Conservation (phyloP, 2,329 filamentous ascomycete species). For the Penicillium sp. region DNA sequence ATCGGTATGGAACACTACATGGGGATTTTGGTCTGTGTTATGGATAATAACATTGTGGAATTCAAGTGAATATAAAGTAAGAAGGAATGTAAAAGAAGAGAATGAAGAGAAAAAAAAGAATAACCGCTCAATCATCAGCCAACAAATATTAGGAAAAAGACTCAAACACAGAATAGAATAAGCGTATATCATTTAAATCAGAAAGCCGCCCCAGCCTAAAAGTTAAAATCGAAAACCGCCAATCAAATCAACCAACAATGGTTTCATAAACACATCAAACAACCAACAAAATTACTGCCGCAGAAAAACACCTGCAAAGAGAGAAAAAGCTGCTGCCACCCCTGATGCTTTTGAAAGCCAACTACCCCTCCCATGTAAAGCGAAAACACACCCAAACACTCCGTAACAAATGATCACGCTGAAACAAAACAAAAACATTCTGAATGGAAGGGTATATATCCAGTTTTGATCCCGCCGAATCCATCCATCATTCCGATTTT, state of each 20-base stretch:
- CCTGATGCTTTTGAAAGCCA: conserved; percentile 6
- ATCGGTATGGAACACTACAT: no score
- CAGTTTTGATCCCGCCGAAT: conserved; percentile 8
- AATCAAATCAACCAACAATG: background rate
- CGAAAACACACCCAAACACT: conserved; percentile 9
- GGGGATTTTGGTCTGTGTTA: background rate
- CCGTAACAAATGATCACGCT: conserved; percentile 2
- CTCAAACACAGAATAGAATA: background rate
- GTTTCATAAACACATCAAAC: background rate
- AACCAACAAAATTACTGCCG: background rate
- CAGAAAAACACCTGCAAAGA: background rate
- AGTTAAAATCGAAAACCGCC: background rate
- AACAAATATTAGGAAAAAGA: background rate
- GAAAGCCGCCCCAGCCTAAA: background rate
- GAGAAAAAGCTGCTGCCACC: background rate
- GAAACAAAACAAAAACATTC: background rate
- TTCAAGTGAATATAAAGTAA: background rate
- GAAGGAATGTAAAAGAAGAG: background rate
- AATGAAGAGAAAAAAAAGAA: background rate
- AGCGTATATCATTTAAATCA: background rate
- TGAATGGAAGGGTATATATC: conserved; percentile 12
- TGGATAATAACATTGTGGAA: background rate
- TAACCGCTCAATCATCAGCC: background rate
- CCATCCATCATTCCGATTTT: conserved; percentile 5
- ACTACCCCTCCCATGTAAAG: conserved; percentile 1